Conservation (phyloP, 148 eudicot genomes). For the Arbutus unedo region DNA sequence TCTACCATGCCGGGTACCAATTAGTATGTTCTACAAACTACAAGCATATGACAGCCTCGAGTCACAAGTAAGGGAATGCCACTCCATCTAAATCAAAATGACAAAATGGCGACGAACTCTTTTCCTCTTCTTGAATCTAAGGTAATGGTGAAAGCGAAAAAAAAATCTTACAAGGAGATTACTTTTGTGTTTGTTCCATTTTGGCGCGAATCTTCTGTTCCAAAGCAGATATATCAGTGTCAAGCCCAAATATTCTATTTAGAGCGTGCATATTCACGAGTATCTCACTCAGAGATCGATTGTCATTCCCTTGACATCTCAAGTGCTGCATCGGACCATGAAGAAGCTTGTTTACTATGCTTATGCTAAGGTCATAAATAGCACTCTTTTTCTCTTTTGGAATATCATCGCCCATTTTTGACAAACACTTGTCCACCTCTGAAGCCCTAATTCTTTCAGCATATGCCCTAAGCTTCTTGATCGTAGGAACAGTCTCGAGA, state of each 20-base stretch:
- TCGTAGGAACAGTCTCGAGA: slow-evolving; percentile 51
- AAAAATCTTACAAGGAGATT: not conserved
- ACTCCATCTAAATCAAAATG: not conserved
- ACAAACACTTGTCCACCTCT: slow-evolving; percentile 49
- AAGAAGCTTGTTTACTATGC: slow-evolving; percentile 49
- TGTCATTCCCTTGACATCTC: slow-evolving; percentile 38
- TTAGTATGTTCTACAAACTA: not conserved
- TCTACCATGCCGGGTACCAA: not conserved
- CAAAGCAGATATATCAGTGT: slow-evolving; percentile 34
- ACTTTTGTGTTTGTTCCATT: slow-evolving; percentile 31
- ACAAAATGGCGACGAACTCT: not conserved
- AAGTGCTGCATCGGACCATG: slow-evolving; percentile 60
- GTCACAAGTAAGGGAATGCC: not conserved
- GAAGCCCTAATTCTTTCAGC: slow-evolving; percentile 47
- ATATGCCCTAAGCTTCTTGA: slow-evolving; percentile 52
- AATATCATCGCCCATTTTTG: slow-evolving; percentile 41
- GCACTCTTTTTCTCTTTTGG: slow-evolving; percentile 38
- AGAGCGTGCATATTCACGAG: slow-evolving; percentile 53
- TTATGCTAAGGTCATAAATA: slow-evolving; percentile 34
- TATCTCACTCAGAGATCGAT: slow-evolving; percentile 28
- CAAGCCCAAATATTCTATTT: slow-evolving; percentile 42
- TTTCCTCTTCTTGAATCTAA: not conserved
- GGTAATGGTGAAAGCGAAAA: not conserved
- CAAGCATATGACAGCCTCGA: not conserved
- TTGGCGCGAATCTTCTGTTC: slow-evolving; percentile 47